Base-by-base conservation (phyloP, 2,329 filamentous ascomycete species). In the Zasmidium angulare region DNA sequence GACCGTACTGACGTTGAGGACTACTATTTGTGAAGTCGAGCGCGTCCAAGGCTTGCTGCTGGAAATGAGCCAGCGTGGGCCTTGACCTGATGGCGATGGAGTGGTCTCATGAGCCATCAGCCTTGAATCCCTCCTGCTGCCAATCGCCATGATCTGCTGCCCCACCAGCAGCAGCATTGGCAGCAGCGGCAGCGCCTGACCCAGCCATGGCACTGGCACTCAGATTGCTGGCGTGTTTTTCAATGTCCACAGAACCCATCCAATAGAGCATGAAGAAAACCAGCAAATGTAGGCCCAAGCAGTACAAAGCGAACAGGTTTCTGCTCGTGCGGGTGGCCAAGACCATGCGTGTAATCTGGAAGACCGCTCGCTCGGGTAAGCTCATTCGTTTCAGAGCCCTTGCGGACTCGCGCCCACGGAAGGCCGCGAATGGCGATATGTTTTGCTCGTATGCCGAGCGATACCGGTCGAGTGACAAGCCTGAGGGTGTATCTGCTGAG, bases 381-480 rank as follows among this genome's bases (percentile, higher is more conserved):
- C 88, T 93, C 92, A 99, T 96, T 46, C 93, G 86, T 71, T 92
- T 91, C 75, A 96, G 93, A 1, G 93, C 95, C 50, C 96, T 83
- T 6, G 91, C 89, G 40, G 90, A 93, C 77, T 99, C 96, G 53
- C 93, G 86, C n/a, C 93, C 93, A 48, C 93, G 84, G 79, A 99
- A 99, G 2, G 92, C 92, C 23, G 93, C 93, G 74, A 99, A 99
- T 0, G 95, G 95, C 11, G 92, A 96, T 51, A 99, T 89, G 71
- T 95, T 96, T 46, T 90, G 90, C 78, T 99, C 95, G 77, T 99
- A 99, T 11, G 92, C 91, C 59, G 91, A 89, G 62, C 90, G 86
- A 76, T 99, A 99, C 50, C 92, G 86, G 74, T 96, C 91, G 55
- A 95, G 80, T 14, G 87, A 86, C 55, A 88, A 83, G 3, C 86